A percentile compares a stretch with the other conserved stretches of the same genome.
Evolutionary conservation across 1,284 basidiomycete genomes (phyloP).

Genomic region (Trichosporon faecale): DNA sequence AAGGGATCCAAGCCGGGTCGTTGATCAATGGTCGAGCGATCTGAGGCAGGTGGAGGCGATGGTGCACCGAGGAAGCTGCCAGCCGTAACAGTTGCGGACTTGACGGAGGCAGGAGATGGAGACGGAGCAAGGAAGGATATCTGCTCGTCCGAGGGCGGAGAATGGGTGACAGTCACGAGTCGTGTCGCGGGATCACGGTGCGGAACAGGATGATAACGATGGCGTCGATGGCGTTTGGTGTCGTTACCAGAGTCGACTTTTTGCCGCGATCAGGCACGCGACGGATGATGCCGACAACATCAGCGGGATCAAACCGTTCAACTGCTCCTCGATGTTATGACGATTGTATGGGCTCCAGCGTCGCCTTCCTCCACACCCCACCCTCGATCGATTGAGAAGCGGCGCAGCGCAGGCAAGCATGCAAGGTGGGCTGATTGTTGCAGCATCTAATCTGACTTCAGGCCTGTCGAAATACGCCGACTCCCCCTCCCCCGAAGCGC

Average conservation of each 20-base stretch:
- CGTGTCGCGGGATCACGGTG: neutral
- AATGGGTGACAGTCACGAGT: neutral
- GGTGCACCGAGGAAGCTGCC: too few relatives aligned
- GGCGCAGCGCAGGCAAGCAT: neutral
- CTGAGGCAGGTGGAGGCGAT: too few relatives aligned
- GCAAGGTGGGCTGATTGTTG: slow-evolving; percentile 15
- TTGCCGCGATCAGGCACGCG: neutral
- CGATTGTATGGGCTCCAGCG: too few relatives aligned
- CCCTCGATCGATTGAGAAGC: too few relatives aligned
- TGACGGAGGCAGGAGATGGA: too few relatives aligned
- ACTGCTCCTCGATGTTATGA: neutral
- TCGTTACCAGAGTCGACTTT: neutral
- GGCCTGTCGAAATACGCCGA: slow-evolving; percentile 21
- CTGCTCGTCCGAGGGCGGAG: neutral
- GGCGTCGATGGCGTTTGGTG: neutral
- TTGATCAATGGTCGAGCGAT: too few relatives aligned
- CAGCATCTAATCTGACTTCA: slow-evolving; percentile 9
- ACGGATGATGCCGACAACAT: neutral
- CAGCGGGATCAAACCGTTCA: neutral
- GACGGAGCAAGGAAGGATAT: too few relatives aligned
- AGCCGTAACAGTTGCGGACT: too few relatives aligned
- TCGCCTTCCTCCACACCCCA: too few relatives aligned
- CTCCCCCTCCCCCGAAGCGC: slow-evolving; percentile 11
- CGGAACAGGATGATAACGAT: neutral
- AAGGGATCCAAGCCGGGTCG: too few relatives aligned